A percentile compares a stretch with the other conserved stretches of the same genome.
Evolutionary conservation across 805 yeast genomes (phyloP).

Genomic region (Zygoascus tannicola): DNA sequence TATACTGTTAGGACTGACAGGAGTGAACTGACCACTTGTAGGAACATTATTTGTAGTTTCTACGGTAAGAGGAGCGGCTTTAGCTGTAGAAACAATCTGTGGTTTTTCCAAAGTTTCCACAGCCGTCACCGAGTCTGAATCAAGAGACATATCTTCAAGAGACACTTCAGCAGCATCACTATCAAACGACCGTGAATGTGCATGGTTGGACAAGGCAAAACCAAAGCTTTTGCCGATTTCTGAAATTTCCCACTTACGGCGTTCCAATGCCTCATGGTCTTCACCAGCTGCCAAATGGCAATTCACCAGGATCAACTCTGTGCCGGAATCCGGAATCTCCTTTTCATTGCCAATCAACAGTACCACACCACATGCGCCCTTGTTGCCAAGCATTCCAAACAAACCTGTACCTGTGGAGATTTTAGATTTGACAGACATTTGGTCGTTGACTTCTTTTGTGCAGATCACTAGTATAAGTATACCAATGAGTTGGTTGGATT

Average conservation of each 20-base stretch:
- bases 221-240: conserved; percentile 30
- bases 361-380: conserved; percentile 38
- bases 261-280: conserved; percentile 27
- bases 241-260: conserved; percentile 38
- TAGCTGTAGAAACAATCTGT: not conserved
- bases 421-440: conserved; percentile 33
- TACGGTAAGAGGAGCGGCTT: too few species aligned
- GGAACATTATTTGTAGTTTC: too few species aligned
- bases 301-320: conserved; percentile 34
- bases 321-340: conserved; percentile 17
- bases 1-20: not conserved
- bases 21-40: too few species aligned
- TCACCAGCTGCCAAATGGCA: conserved; percentile 50
- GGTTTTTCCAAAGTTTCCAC: not conserved
- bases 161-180: conserved; percentile 22
- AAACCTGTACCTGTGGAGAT: conserved; percentile 49
- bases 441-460: conserved; percentile 25
- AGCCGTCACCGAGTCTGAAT: too few species aligned
- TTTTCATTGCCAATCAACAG: conserved; percentile 4
- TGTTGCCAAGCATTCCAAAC: conserved; percentile 50
- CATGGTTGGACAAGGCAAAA: conserved; percentile 21
- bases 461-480: conserved; percentile 41
- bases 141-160: not conserved
- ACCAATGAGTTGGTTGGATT: conserved; percentile 44
- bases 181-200: too few species aligned